Evolutionary conservation across 2,329 filamentous ascomycete genomes (phyloP), one percentile per base, ranked within the genome.

Genomic region (Alternaria gansuensis): DNA sequence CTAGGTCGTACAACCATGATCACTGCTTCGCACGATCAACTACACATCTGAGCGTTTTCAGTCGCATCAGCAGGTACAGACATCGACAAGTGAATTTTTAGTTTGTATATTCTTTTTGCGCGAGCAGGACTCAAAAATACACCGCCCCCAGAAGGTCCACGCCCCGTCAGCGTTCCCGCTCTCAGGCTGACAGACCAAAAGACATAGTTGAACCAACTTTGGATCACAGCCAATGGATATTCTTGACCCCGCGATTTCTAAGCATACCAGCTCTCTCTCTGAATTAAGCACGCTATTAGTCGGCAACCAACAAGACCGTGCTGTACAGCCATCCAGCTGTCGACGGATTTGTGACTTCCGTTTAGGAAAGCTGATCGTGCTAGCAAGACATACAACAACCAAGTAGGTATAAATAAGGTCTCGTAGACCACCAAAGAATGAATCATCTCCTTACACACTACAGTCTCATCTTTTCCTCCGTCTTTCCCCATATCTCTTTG

Each of bases 381-480:
- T 17, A 23, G 41, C 24, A 48, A 49, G 48, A 56, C 41, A 29
- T 7, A 29, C 33, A 40, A 13, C 7, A 34, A 34, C 14, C 37
- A 40, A 36, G 2, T 10, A 51, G 48, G 57, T 75, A 75, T 75
- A 75, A 75, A 69, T 66, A 67, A 31, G n/a, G 13, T n/a, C 24
- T 48, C 13, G 48, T 52, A 34, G 50, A 49, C 43, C 33, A 37
- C 39, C 7, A 4, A 54, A 58, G 28, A 28, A 26, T 54, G 29
- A 48, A 61, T 54, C 64, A 72, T 74, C 71, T 69, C 67, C 51
- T 73, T 70, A 57, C 66, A 58, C 63, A 68, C 67, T 67, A 50
- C 34, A 57, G 46, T 57, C 57, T 66, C 51, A 44, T 59, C 57
- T 59, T 50, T 70, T 61, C 56, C 48, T 60, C 58, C 59, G 64